phyloP scores from a whole-genome alignment of 2,329 filamentous ascomycete species.

The Phialophora verrucosa region DNA sequence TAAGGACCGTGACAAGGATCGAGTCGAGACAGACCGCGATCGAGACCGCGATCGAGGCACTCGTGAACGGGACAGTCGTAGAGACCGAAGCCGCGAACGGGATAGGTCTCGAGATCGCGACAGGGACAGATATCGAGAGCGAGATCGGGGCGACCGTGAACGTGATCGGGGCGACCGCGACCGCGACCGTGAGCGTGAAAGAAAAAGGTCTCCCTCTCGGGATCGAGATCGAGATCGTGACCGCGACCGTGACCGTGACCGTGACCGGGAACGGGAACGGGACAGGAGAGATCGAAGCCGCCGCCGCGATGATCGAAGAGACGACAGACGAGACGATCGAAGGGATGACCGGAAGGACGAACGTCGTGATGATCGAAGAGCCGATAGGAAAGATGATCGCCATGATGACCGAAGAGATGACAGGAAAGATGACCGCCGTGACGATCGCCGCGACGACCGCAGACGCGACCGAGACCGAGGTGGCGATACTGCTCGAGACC shows the following conservation, averaged over 20 bases:
- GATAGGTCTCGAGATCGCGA: constrained; percentile 35
- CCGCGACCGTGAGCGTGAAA: constrained; percentile 28
- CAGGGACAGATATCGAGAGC: constrained; percentile 34
- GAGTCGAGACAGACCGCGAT: constrained; percentile 18
- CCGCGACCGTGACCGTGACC: background rate
- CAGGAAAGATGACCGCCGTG: constrained; percentile 22
- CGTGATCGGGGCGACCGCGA: constrained; percentile 27
- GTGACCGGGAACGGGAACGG: constrained; percentile 21
- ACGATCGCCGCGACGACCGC: constrained; percentile 30
- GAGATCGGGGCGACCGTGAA: constrained; percentile 35
- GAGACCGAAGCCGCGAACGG: constrained; percentile 19
- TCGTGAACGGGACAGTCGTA: constrained; percentile 21
- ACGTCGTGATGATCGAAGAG: constrained; percentile 19
- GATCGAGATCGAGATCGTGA: constrained; percentile 42
- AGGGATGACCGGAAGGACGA: constrained; percentile 29
- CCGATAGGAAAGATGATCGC: constrained; percentile 25
- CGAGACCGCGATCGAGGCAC: constrained; percentile 24
- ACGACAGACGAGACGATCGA: constrained; percentile 27
- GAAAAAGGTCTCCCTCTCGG: constrained; percentile 31
- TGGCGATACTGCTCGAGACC: constrained; percentile 31
- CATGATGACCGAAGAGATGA: constrained; percentile 21
- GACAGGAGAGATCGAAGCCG: constrained; percentile 21
- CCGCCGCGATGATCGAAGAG: constrained; percentile 31
- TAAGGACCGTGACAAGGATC: background rate
- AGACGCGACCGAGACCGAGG: constrained; percentile 27